Percentiles rank a stretch among this genome's conserved stretches.
Conservation (phyloP, 495 filamentous ascomycete genomes). For the Alectoria sarmentosa region DNA sequence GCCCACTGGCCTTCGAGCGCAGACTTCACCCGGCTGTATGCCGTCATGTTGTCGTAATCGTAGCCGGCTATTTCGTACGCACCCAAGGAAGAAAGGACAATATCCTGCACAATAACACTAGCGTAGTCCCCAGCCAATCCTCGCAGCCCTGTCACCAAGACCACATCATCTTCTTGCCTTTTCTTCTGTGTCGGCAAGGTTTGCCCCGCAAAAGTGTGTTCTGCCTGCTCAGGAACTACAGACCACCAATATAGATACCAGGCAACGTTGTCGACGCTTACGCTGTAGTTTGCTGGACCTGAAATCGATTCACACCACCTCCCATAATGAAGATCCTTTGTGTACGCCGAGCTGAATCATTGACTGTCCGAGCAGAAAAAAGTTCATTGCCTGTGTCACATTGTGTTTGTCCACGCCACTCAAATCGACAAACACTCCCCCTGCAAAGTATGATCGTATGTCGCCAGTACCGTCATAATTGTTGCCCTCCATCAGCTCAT, state of each 20-base stretch:
- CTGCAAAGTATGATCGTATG: conserved; percentile 27
- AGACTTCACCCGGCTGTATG: conserved; percentile 17
- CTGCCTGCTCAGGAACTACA: neutral
- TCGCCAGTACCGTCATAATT: conserved; percentile 24
- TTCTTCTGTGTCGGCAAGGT: neutral
- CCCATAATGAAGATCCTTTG: conserved; percentile 32
- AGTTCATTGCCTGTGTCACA: conserved; percentile 24
- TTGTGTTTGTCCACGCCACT: conserved; percentile 26
- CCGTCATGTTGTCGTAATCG: conserved; percentile 23
- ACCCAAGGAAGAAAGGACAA: conserved; percentile 29
- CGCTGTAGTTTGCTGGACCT: conserved; percentile 21
- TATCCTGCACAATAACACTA: conserved; percentile 23
- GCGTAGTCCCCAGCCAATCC: conserved; percentile 25
- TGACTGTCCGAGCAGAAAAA: conserved; percentile 25
- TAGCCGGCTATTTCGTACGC: too few relatives aligned
- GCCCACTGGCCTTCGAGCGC: conserved; percentile 24
- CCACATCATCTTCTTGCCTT: conserved; percentile 24
- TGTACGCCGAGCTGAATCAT: conserved; percentile 26
- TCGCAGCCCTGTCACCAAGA: conserved; percentile 21
- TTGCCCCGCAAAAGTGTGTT: too few relatives aligned
- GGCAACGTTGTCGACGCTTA: conserved; percentile 29
- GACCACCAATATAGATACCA: conserved; percentile 31
- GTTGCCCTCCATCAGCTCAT: conserved; percentile 27
- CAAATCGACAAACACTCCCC: conserved; percentile 27
- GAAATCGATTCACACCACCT: conserved; percentile 28